Evolutionary conservation across 2,329 filamentous ascomycete genomes (phyloP), one percentile per base, ranked within the genome.

Genomic region (Epichloe uncinata): DNA sequence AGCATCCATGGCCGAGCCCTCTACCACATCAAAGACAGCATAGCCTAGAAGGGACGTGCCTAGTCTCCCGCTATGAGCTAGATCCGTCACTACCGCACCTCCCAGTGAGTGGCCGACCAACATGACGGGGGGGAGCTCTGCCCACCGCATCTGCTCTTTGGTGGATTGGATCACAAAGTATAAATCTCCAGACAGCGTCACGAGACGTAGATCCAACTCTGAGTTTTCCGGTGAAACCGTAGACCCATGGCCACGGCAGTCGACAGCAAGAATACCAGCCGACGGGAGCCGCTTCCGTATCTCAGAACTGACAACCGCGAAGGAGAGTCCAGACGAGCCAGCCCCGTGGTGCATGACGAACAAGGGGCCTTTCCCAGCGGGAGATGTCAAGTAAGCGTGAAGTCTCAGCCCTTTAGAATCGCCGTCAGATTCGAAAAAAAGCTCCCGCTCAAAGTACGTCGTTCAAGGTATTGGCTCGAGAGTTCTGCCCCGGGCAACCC

Each of bases 301-400:
- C 63, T 94, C 85, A 42, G 79, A 75, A 2, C 84, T 81, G 53
- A 95, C 81, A 4, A 87, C 74, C 5, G 90, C 90, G 67, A 97
- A 98, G 2, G 89, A 95, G 52, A 97, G 77, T 6, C 86, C 94
- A 0, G 90, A 95, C 4, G 90, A 95, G 15, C 93, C 93, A 40
- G 87, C 93, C 38, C 93, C 93, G 68, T 98, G 93, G 63, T 98
- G 93, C 68, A 86, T 87, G 52, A 97, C 84, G 66, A 98, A 90
- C 5, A 98, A 73, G 0, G 91, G 89, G 0, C 85, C 87, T 53
- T 77, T 76, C 37, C 76, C 81, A 41, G 76, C 75, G 8, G 91
- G 90, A 1, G 89, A 88, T 18, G 82, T 95, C 42, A 97, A 73
- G 65, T 97, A 97, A 51, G 80, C 86, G 70, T 98, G 93, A 62